These are phyloP conservation scores for Blastocystis sp. DNA, from an alignment of 352 stramenopile species.

Conservation along the genomic window DNA sequence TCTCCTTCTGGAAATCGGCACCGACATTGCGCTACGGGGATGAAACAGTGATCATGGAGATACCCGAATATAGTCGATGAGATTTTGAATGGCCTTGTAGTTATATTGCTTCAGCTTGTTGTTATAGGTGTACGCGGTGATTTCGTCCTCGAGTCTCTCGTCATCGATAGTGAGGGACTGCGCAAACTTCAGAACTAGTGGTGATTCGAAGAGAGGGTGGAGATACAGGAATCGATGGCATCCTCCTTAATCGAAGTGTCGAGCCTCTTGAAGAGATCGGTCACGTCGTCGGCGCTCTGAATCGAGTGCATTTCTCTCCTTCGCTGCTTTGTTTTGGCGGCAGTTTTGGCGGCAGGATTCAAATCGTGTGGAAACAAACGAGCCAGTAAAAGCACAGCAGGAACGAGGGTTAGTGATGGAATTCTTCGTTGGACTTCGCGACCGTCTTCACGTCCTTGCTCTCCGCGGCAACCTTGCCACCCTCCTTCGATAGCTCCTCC, in stretches of 20 bases:
- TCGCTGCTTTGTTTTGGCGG: background rate
- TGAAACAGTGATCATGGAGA: background rate
- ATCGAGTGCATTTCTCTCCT: conserved; percentile 8
- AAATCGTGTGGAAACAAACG: conserved; percentile 5
- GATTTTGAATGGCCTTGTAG: conserved; percentile 20
- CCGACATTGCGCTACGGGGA: background rate
- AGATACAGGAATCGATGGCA: conserved; percentile 27
- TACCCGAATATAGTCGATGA: conserved; percentile 24
- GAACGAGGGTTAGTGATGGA: conserved; percentile 23
- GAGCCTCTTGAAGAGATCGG: background rate
- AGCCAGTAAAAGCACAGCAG: background rate
- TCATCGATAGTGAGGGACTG: background rate
- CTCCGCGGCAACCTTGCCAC: background rate
- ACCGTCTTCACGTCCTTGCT: conserved; percentile 11
- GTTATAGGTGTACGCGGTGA: conserved; percentile 31
- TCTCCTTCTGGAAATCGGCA: background rate
- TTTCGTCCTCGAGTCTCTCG: background rate
- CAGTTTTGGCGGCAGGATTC: background rate
- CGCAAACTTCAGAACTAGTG: conserved; percentile 21
- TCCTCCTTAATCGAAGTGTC: conserved; percentile 1
- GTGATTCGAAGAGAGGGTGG: background rate
- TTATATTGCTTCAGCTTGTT: conserved; percentile 40
- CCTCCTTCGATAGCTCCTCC: conserved; percentile 60
- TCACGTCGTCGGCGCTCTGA: background rate
- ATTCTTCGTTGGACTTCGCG: conserved; percentile 39